phyloP scores from a whole-genome alignment of 352 stramenopile species.

The Phytophthora sojae region DNA sequence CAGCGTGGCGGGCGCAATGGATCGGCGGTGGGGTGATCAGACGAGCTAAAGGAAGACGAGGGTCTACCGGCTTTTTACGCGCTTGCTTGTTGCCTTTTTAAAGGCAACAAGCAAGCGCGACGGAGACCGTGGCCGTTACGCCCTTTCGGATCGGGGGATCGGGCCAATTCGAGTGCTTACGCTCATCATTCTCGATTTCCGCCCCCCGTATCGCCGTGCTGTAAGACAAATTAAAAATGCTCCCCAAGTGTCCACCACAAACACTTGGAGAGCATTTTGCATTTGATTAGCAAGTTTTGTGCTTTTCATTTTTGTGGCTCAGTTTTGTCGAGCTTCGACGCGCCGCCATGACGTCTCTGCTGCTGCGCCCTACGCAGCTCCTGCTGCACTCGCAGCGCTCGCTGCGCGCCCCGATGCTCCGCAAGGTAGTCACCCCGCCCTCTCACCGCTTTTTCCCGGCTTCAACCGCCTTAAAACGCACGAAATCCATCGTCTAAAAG shows the following conservation, averaged over 20 bases:
- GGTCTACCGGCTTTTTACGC: not conserved
- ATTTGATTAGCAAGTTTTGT: too few relatives aligned
- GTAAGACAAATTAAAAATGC: too few relatives aligned
- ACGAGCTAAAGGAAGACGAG: conserved; percentile 1
- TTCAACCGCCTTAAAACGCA: not conserved
- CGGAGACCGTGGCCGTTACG: not conserved
- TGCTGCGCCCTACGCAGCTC: conserved; percentile 31
- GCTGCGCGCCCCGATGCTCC: conserved; percentile 3
- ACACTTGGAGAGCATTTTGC: too few relatives aligned
- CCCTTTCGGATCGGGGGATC: not conserved
- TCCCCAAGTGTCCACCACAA: too few relatives aligned
- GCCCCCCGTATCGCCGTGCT: too few relatives aligned
- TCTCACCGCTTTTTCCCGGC: not conserved
- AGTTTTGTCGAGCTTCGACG: not conserved
- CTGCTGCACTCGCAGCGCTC: conserved; percentile 29
- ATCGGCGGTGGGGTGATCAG: conserved; percentile 2
- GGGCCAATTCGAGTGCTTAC: not conserved
- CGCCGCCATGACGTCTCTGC: conserved; percentile 22
- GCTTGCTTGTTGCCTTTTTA: too few relatives aligned
- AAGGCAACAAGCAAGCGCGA: conserved; percentile 1
- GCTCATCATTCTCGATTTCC: too few relatives aligned
- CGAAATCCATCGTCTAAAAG: not conserved
- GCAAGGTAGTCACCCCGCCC: conserved; percentile 10
- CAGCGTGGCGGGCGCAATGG: conserved; percentile 17
- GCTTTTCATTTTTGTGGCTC: not conserved